Percentiles rank a stretch among this genome's conserved stretches.
phyloP scores from a whole-genome alignment of 2,329 filamentous ascomycete species.

The Elsinoe fawcettii region DNA sequence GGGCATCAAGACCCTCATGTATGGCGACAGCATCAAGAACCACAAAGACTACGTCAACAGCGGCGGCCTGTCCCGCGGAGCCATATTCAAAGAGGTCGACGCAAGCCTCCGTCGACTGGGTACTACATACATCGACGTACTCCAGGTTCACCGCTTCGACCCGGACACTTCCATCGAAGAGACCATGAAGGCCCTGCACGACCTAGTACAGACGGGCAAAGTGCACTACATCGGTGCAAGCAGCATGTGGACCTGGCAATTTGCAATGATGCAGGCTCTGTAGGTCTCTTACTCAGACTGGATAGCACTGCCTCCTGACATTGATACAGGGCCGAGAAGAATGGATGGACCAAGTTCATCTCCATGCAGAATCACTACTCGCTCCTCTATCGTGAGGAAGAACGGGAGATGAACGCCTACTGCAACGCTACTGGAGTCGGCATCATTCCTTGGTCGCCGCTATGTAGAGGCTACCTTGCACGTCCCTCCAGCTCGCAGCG shows the following conservation, averaged over 20 bases:
- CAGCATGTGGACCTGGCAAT: conserved; percentile 39
- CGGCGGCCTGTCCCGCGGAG: conserved; percentile 34
- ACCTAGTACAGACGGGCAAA: conserved; percentile 37
- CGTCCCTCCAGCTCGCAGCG: too few species aligned
- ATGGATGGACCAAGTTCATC: conserved; percentile 54
- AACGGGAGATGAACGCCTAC: conserved; percentile 48
- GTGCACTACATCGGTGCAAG: conserved; percentile 41
- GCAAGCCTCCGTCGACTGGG: conserved; percentile 36
- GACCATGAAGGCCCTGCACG: conserved; percentile 41
- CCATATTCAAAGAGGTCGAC: conserved; percentile 43
- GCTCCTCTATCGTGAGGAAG: conserved; percentile 55
- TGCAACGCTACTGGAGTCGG: conserved; percentile 44
- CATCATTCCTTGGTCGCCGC: conserved; percentile 39
- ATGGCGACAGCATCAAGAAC: conserved; percentile 34
- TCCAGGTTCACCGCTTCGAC: conserved; percentile 44
- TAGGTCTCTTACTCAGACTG: neutral
- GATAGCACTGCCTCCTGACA: neutral
- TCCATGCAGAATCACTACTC: conserved; percentile 55
- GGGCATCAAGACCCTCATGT: conserved; percentile 29
- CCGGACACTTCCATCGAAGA: conserved; percentile 35
- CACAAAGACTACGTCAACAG: conserved; percentile 46
- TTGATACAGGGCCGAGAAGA: conserved; percentile 38
- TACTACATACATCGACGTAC: conserved; percentile 40
- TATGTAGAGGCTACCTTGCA: conserved; percentile 33
- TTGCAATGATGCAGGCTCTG: conserved; percentile 34